Percentiles rank a stretch among this genome's conserved stretches.
These are phyloP conservation scores for Phytophthora parvispora DNA, from an alignment of 352 stramenopile genomes.

Conservation along the genomic window DNA sequence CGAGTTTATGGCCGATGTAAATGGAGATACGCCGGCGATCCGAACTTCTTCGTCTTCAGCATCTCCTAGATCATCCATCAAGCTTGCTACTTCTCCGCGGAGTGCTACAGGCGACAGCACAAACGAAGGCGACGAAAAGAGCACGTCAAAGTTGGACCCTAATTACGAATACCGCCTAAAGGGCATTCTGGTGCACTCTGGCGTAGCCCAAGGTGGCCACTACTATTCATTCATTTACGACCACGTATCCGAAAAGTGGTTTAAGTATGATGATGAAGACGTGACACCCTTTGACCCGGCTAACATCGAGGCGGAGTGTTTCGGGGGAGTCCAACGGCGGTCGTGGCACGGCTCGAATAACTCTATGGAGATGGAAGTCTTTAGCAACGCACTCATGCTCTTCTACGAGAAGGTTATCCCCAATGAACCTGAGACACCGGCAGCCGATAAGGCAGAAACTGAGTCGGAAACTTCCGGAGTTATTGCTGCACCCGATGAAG, in stretches of 20 bases:
- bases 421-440: conserved; percentile 44
- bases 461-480: conserved; percentile 16
- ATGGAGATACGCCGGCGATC: conserved; percentile 37
- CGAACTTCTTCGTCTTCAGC: conserved; percentile 14
- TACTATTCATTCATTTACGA: conserved; percentile 98
- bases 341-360: conserved; percentile 96
- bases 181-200: conserved; percentile 98
- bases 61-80: conserved; percentile 40
- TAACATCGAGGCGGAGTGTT: conserved; percentile 98
- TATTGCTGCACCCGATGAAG: conserved; percentile 41
- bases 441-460: conserved; percentile 7
- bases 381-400: conserved; percentile 99
- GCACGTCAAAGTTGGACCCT: conserved; percentile 67
- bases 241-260: conserved; percentile 96
- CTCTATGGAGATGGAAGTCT: conserved; percentile 98
- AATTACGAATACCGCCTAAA: conserved; percentile 98
- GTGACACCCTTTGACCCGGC: conserved; percentile 98
- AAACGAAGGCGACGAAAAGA: conserved; percentile 25
- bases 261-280: conserved; percentile 99
- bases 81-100: conserved; percentile 22
- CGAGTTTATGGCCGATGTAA: conserved; percentile 71
- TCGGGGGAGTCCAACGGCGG: conserved; percentile 96
- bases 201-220: conserved; percentile 98
- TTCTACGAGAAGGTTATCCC: conserved; percentile 99
- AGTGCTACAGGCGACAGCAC: conserved; percentile 21